Conservation (phyloP, 2,329 filamentous ascomycete genomes). For the Teratosphaeria pseudoeucalypti region DNA sequence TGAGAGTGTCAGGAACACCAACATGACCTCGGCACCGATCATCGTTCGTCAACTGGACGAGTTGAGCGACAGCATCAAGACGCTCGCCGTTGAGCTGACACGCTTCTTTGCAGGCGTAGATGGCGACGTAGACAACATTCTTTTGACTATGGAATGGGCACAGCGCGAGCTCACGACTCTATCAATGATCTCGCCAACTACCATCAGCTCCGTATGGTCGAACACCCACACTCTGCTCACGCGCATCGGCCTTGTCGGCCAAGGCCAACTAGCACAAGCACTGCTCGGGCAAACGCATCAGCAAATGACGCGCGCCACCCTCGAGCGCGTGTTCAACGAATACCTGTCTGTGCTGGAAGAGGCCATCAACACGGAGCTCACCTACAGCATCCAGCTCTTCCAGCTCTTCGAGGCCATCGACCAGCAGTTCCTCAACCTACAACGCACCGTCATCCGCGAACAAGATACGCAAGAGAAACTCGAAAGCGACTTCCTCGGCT, state of each 20-base stretch:
- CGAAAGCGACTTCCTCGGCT: constrained; percentile 71
- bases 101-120: constrained; percentile 91
- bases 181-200: constrained; percentile 49
- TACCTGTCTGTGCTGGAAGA: constrained; percentile 83
- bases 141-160: constrained; percentile 95
- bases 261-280: constrained; percentile 52
- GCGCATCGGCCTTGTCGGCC: constrained; percentile 70
- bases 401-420: constrained; percentile 87
- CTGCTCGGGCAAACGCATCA: constrained; percentile 72
- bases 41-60: constrained; percentile 81
- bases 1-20: constrained; percentile 78
- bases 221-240: constrained; percentile 73
- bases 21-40: constrained; percentile 79
- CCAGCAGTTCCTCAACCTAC: constrained; percentile 78
- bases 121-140: constrained; percentile 81
- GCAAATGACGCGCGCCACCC: constrained; percentile 67
- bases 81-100: constrained; percentile 73
- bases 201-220: constrained; percentile 65
- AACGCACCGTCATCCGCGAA: constrained; percentile 75
- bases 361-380: constrained; percentile 73
- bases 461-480: constrained; percentile 68
- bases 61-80: constrained; percentile 75
- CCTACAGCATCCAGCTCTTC: constrained; percentile 70
- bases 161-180: constrained; percentile 70
- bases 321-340: constrained; percentile 80